phyloP scores from a whole-genome alignment of 2,329 filamentous ascomycete species.

The Elsinoe batatas region DNA sequence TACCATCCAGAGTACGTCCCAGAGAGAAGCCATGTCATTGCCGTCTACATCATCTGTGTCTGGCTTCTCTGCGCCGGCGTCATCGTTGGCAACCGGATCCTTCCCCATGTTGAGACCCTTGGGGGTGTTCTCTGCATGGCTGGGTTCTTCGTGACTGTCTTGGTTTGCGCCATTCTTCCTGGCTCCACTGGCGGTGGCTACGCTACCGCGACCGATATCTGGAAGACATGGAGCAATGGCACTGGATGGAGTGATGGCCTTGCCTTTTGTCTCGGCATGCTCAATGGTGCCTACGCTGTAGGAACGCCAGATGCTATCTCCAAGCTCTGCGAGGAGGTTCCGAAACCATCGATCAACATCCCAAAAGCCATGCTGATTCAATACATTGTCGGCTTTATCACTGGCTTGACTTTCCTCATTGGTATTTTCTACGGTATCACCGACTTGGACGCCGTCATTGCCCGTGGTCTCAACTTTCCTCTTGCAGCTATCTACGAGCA shows the following conservation, averaged over 20 bases:
- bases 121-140: slow-evolving; percentile 43
- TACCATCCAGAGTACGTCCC: slow-evolving; percentile 37
- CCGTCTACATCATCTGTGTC: slow-evolving; percentile 38
- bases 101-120: slow-evolving; percentile 43
- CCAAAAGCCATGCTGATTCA: slow-evolving; percentile 45
- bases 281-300: slow-evolving; percentile 58
- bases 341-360: slow-evolving; percentile 39
- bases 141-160: slow-evolving; percentile 43
- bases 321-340: slow-evolving; percentile 57
- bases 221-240: slow-evolving; percentile 33
- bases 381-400: slow-evolving; percentile 41
- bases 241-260: slow-evolving; percentile 42
- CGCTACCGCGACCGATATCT: slow-evolving; percentile 31
- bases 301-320: slow-evolving; percentile 53
- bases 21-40: slow-evolving; percentile 42
- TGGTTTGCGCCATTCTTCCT: slow-evolving; percentile 48
- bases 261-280: slow-evolving; percentile 52
- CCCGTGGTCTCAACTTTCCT: slow-evolving; percentile 39
- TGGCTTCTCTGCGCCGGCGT: slow-evolving; percentile 38
- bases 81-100: slow-evolving; percentile 43
- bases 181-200: slow-evolving; percentile 32
- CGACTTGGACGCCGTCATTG: slow-evolving; percentile 44
- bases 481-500: slow-evolving; percentile 56
- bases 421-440: slow-evolving; percentile 47
- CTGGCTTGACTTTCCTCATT: slow-evolving; percentile 37